Evolutionary conservation across 2,329 filamentous ascomycete species (phyloP).

Genomic region (Trichoderma gracile): DNA sequence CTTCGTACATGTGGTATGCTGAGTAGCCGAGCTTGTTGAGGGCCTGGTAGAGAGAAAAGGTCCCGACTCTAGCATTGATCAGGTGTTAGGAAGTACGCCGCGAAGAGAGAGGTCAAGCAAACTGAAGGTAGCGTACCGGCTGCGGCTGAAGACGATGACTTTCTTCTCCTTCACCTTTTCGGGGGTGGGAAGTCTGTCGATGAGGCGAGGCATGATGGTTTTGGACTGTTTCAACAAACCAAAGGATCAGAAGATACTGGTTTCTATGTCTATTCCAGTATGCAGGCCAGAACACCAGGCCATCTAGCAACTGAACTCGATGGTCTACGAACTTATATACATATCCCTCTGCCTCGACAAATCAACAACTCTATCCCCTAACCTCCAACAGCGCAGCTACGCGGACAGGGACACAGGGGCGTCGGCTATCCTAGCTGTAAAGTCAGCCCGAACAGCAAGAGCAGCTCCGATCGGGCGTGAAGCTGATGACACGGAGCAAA

Average conservation of each 20-base stretch:
- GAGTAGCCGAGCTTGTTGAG: constrained; percentile 40
- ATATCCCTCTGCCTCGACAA: not conserved
- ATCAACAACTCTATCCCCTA: not conserved
- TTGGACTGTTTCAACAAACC: too few relatives aligned
- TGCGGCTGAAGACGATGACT: constrained; percentile 41
- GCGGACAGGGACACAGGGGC: not conserved
- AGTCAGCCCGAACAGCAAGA: not conserved
- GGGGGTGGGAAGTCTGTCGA: constrained; percentile 40
- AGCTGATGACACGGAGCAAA: not conserved
- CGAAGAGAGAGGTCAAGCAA: not conserved
- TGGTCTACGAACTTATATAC: not conserved
- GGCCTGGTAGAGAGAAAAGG: constrained; percentile 39
- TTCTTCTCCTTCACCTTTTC: constrained; percentile 37
- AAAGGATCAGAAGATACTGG: not conserved
- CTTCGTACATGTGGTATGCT: constrained; percentile 42
- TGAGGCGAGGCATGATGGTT: constrained; percentile 37
- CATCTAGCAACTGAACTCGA: not conserved
- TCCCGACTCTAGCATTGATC: constrained; percentile 36
- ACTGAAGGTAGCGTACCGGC: constrained; percentile 35
- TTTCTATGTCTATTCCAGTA: not conserved
- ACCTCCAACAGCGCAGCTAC: not conserved
- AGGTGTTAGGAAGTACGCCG: not conserved
- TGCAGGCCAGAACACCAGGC: not conserved
- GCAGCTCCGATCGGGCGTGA: not conserved
- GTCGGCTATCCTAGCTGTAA: not conserved